Percentiles rank a stretch among this genome's conserved stretches.
phyloP scores from a whole-genome alignment of 2,329 filamentous ascomycete genomes.

The Verticillium zaregamsianum region DNA sequence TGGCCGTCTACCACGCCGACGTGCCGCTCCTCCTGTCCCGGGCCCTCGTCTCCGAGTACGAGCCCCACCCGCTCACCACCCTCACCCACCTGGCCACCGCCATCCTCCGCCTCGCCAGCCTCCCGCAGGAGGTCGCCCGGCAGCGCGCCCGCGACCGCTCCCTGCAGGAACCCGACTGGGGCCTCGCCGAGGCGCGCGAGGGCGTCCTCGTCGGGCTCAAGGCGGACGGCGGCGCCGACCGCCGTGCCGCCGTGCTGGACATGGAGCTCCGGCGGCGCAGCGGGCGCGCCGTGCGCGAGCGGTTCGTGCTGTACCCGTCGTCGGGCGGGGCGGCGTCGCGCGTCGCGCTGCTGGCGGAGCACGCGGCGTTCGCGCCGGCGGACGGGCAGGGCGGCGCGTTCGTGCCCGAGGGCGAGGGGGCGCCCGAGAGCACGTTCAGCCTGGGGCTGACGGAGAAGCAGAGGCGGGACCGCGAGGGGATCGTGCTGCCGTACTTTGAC shows the following conservation, averaged over 20 bases:
- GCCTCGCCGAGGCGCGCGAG: conserved; percentile 71
- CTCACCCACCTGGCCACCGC: conserved; percentile 86
- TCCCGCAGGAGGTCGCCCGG: conserved; percentile 69
- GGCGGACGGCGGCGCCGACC: conserved; percentile 23
- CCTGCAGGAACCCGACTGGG: conserved; percentile 71
- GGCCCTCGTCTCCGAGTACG: conserved; percentile 44
- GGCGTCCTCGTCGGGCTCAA: conserved; percentile 67
- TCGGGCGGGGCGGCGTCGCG: conserved; percentile 22
- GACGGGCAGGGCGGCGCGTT: conserved; percentile 26
- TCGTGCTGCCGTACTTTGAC: conserved; percentile 94
- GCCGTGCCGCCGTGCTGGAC: conserved; percentile 62
- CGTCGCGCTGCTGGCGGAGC: conserved; percentile 67
- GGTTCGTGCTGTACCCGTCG: conserved; percentile 44
- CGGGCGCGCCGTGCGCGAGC: conserved; percentile 71
- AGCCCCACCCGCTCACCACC: conserved; percentile 66
- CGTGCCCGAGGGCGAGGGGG: conserved; percentile 40
- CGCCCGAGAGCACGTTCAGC: conserved; percentile 75
- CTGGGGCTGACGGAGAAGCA: conserved; percentile 89
- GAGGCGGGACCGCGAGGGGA: conserved; percentile 76
- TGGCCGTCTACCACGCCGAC: conserved; percentile 81
- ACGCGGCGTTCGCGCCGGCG: conserved; percentile 60
- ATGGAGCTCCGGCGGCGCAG: conserved; percentile 85
- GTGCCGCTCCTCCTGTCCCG: conserved; percentile 53
- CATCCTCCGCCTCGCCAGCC: conserved; percentile 67
- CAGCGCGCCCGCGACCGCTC: conserved; percentile 76